A percentile compares a stretch with the other conserved stretches of the same genome.
Evolutionary conservation across 495 filamentous ascomycete species (phyloP).

Genomic region (Hyphodiscus hymeniophilus): DNA sequence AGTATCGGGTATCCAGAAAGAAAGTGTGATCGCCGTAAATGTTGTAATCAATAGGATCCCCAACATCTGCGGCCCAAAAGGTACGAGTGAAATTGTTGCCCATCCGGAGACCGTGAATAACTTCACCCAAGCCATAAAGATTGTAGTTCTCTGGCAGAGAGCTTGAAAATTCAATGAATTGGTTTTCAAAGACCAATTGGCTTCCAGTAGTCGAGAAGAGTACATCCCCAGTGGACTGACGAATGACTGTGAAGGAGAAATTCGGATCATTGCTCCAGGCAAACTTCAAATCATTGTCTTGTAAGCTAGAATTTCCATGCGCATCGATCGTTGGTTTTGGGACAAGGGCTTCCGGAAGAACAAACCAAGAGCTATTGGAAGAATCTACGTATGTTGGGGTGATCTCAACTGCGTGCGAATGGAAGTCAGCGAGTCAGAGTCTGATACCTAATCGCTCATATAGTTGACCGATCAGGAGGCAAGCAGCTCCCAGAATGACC

Average conservation of each 20-base stretch:
- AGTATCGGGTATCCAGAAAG: conserved; percentile 74
- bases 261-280: conserved; percentile 54
- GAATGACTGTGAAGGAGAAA: conserved; percentile 66
- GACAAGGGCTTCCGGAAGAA: conserved; percentile 56
- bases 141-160: conserved; percentile 63
- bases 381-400: conserved; percentile 55
- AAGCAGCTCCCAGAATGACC: no score
- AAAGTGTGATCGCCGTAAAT: conserved; percentile 77
- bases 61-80: conserved; percentile 60
- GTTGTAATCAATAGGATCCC: conserved; percentile 58
- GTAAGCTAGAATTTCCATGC: conserved; percentile 23
- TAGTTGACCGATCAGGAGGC: no score
- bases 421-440: no score
- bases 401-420: no score
- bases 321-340: conserved; percentile 45
- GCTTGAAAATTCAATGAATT: conserved; percentile 72
- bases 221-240: conserved; percentile 52
- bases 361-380: conserved; percentile 60
- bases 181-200: conserved; percentile 66
- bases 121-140: conserved; percentile 79
- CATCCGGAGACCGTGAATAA: conserved; percentile 63
- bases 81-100: conserved; percentile 68
- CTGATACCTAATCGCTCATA: no score
- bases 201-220: conserved; percentile 68
- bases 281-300: conserved; percentile 45